Base-by-base conservation (phyloP, 805 yeast genomes). In the Candida sphagnicola region DNA sequence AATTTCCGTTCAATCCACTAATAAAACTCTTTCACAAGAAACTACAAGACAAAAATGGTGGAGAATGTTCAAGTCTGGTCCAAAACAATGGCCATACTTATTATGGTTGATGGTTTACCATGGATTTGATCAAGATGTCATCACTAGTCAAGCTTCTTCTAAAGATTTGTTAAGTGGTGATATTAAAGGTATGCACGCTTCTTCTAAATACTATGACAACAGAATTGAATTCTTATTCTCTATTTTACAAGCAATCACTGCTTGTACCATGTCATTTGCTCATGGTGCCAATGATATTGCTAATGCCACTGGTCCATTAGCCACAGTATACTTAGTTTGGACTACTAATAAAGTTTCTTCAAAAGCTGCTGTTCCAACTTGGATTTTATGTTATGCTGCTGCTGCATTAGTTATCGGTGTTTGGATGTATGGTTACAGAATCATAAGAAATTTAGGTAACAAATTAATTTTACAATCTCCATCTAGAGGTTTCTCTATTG, bases 211-310 rank as follows among this genome's bases (percentile, higher is more conserved):
- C 51, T 83, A 83, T 60, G 85, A 82, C 56, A 79, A 77, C 73
- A 78, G 79, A 58, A 65, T 80, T 41, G 91, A 83, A 62, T 80
- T 72, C 57, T 59, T 83, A 46, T 83, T 75, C 57, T 77, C 90
- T 3, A 65, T 82, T 45, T 64, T 82, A 39, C 91, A 83, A 61
- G 81, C 78, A 37, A 60, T 82, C 45, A 82, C 90, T 30, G 90
- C 91, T 12, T 74, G 80, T 48, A 82, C 88, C 36, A 82, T 82
- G 82, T 82, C 90, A 2, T 82, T 84, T 59, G 86, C 90, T 5
- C 91, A 83, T 54, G 91, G 91, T 40, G 81, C 91, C 28, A 83
- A 83, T 54, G 91, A 83, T 62, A 81, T 84, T 45, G 74, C 88
- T 35, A 83, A 83, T 50, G 89, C 91, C 28, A 75, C 85, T 23